A percentile compares a stretch with the other conserved stretches of the same genome.
phyloP scores from a whole-genome alignment of 2,329 filamentous ascomycete species.

The Juglanconis sp. region DNA sequence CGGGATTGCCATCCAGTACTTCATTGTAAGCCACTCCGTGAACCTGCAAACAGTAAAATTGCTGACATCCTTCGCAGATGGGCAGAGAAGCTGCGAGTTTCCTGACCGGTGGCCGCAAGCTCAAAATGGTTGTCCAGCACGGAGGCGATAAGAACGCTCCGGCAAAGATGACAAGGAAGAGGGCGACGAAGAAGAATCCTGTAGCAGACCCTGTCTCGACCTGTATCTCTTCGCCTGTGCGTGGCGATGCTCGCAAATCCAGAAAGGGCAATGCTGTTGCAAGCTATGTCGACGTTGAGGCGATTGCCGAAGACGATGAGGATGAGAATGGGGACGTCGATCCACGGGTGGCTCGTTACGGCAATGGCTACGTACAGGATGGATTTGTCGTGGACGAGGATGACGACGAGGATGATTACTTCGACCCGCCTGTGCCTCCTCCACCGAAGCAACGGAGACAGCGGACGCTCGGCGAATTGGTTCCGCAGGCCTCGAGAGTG shows the following conservation, averaged over 20 bases:
- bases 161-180: slow-evolving; percentile 32
- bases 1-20: slow-evolving; percentile 73
- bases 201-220: slow-evolving; percentile 34
- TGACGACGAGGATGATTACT: slow-evolving; percentile 42
- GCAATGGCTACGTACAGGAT: slow-evolving; percentile 44
- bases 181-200: slow-evolving; percentile 25
- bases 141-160: slow-evolving; percentile 30
- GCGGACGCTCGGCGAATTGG: slow-evolving; percentile 39
- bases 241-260: slow-evolving; percentile 27
- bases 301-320: slow-evolving; percentile 33
- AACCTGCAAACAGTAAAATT: background rate
- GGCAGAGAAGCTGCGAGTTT: slow-evolving; percentile 30
- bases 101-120: slow-evolving; percentile 40
- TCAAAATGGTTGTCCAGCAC: slow-evolving; percentile 39
- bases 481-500: slow-evolving; percentile 58
- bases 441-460: slow-evolving; percentile 31
- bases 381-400: slow-evolving; percentile 36
- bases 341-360: slow-evolving; percentile 29
- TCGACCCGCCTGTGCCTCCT: slow-evolving; percentile 38
- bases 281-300: slow-evolving; percentile 19
- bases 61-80: background rate
- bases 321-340: slow-evolving; percentile 34
- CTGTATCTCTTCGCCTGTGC: slow-evolving; percentile 52
- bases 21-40: slow-evolving; percentile 52
- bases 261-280: slow-evolving; percentile 31